phyloP scores from a whole-genome alignment of 176 grass and related monocot genomes.

The Hsuehochloa calcarea region DNA sequence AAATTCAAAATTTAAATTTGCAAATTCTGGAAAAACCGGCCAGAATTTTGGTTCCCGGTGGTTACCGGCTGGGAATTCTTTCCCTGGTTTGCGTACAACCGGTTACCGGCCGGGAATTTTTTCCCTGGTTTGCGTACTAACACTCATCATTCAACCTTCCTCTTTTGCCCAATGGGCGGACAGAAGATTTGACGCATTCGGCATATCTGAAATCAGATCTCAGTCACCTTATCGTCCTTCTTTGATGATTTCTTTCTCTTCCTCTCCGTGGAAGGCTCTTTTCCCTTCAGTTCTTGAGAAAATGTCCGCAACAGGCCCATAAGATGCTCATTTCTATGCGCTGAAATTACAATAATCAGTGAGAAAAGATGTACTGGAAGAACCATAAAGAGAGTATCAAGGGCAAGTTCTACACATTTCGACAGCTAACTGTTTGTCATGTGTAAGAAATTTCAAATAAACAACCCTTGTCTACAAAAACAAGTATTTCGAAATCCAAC shows the following conservation, averaged over 20 bases:
- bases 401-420: not conserved
- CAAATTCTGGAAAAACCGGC: too few relatives aligned
- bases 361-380: not conserved
- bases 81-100: too few relatives aligned
- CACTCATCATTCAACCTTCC: not conserved
- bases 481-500: not conserved
- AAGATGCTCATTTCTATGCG: constrained; percentile 82
- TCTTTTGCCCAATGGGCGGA: not conserved
- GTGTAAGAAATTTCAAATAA: not conserved
- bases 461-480: not conserved
- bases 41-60: too few relatives aligned
- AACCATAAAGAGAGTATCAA: not conserved
- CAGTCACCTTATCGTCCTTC: constrained; percentile 42
- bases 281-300: constrained; percentile 68
- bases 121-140: not conserved
- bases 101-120: too few relatives aligned
- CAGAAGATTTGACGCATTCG: not conserved
- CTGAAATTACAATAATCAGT: constrained; percentile 33
- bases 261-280: constrained; percentile 57
- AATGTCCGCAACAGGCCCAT: constrained; percentile 56
- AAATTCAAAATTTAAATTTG: too few relatives aligned
- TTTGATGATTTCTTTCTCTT: constrained; percentile 74
- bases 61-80: too few relatives aligned
- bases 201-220: constrained; percentile 8
- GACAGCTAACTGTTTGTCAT: not conserved